Conservation (phyloP, 1,139 yeast species). For the Saccharomyces pastorianus region DNA sequence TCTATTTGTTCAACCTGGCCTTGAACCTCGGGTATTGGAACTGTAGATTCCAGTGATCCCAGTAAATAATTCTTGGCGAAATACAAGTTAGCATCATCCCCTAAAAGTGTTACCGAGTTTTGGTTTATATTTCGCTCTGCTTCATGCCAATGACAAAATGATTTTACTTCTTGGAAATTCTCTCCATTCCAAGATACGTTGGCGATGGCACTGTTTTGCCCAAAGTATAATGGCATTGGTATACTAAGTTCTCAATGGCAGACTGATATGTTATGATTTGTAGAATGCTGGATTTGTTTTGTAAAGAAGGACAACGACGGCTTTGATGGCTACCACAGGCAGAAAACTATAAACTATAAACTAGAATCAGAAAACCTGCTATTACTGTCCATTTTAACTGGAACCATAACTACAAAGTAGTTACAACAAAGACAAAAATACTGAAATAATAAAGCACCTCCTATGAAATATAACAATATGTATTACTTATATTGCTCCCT, state of each 20-base stretch:
- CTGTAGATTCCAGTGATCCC: not conserved
- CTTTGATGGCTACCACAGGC: not conserved
- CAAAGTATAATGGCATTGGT: not conserved
- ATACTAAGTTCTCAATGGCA: not conserved
- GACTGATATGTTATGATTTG: not conserved
- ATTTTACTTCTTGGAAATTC: not conserved
- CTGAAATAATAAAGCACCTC: not conserved
- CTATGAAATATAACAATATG: too few relatives aligned
- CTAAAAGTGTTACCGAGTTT: not conserved
- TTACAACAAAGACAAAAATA: not conserved
- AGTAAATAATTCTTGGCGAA: not conserved
- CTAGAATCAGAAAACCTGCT: too few relatives aligned
- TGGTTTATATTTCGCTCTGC: not conserved
- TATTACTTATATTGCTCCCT: constrained; percentile 5
- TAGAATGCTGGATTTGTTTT: not conserved
- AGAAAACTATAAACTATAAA: too few relatives aligned
- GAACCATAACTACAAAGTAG: not conserved
- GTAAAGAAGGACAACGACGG: not conserved
- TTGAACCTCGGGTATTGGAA: not conserved
- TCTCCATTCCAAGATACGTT: not conserved
- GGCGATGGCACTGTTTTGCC: not conserved
- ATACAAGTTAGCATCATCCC: not conserved
- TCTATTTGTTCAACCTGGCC: not conserved
- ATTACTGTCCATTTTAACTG: too few relatives aligned
- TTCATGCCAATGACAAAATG: not conserved